Evolutionary conservation across 371 early-diverging fungal species (phyloP).

Genomic region (Enteropsectra breve): DNA sequence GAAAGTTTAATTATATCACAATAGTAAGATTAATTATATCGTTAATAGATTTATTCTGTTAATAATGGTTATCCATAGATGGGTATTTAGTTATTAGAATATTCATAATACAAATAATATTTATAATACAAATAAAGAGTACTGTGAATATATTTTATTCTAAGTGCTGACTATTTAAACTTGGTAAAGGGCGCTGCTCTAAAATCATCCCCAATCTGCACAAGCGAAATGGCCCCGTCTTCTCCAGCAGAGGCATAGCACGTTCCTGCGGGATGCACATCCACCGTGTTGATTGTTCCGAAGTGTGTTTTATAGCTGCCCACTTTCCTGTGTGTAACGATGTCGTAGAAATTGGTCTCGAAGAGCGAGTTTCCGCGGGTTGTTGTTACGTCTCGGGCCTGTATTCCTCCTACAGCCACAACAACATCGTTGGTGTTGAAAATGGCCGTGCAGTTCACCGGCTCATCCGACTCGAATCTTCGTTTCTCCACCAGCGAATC

Average conservation of each 20-base stretch:
- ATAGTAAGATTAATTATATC: too few species aligned
- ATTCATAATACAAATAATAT: too few species aligned
- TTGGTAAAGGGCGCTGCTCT: conserved; percentile 41
- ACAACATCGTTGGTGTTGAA: conserved; percentile 65
- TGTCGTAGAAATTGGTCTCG: conserved; percentile 93
- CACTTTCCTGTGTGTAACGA: conserved; percentile 82
- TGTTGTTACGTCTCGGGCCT: conserved; percentile 83
- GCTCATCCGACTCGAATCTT: conserved; percentile 75
- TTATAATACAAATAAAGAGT: too few species aligned
- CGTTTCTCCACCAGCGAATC: conserved; percentile 71
- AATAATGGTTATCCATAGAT: too few species aligned
- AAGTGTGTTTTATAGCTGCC: conserved; percentile 94
- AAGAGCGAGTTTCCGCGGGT: conserved; percentile 85
- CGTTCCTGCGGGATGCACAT: conserved; percentile 81
- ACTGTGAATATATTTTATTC: too few species aligned
- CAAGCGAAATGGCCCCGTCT: conserved; percentile 44
- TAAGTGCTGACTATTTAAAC: too few species aligned
- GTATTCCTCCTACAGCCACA: conserved; percentile 67
- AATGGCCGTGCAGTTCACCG: conserved; percentile 83
- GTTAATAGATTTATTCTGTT: too few species aligned
- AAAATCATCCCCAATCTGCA: conserved; percentile 49
- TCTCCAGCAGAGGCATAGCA: conserved; percentile 60
- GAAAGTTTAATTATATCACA: too few species aligned
- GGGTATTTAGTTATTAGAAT: too few species aligned
- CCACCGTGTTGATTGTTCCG: conserved; percentile 95